These are phyloP conservation scores for Paecilomyces variotii DNA, from an alignment of 2,329 filamentous ascomycete genomes.

Conservation along the genomic window DNA sequence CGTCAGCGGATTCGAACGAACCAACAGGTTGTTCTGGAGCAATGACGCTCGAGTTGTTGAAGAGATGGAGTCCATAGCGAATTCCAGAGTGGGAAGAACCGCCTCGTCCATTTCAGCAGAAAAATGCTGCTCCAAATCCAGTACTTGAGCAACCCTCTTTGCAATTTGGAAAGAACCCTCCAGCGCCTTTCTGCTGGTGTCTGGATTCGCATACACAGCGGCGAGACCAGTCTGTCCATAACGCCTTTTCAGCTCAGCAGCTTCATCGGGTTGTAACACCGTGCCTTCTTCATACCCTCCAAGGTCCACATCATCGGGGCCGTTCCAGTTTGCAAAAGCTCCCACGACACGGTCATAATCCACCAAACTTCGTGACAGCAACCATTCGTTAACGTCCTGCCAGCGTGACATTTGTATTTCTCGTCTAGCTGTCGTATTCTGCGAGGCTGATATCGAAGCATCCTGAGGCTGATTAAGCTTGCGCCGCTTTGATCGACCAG, in stretches of 20 bases:
- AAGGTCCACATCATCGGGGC: slow-evolving; percentile 51
- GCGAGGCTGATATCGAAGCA: slow-evolving; percentile 19
- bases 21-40: slow-evolving; percentile 34
- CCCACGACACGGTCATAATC: slow-evolving; percentile 43
- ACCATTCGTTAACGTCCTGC: slow-evolving; percentile 53
- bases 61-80: slow-evolving; percentile 23
- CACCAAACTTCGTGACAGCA: slow-evolving; percentile 45
- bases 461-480: slow-evolving; percentile 32
- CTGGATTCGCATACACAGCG: slow-evolving; percentile 48
- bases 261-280: slow-evolving; percentile 36
- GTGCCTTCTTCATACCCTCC: slow-evolving; percentile 43
- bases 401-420: slow-evolving; percentile 37
- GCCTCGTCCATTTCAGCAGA: slow-evolving; percentile 14
- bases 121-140: slow-evolving; percentile 42
- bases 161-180: slow-evolving; percentile 43
- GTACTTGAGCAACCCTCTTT: slow-evolving; percentile 42
- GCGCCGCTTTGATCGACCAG: slow-evolving; percentile 46
- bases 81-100: slow-evolving; percentile 20
- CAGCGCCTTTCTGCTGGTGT: slow-evolving; percentile 37
- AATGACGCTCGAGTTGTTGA: slow-evolving; percentile 33
- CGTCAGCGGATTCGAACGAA: slow-evolving; percentile 34
- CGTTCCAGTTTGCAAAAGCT: slow-evolving; percentile 51
- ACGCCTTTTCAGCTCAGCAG: slow-evolving; percentile 34
- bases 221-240: slow-evolving; percentile 55
- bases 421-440: slow-evolving; percentile 11